Evolutionary conservation across 2,329 filamentous ascomycete genomes (phyloP).

Genomic region (Ophiognomonia clavigignenti-juglandacearum): DNA sequence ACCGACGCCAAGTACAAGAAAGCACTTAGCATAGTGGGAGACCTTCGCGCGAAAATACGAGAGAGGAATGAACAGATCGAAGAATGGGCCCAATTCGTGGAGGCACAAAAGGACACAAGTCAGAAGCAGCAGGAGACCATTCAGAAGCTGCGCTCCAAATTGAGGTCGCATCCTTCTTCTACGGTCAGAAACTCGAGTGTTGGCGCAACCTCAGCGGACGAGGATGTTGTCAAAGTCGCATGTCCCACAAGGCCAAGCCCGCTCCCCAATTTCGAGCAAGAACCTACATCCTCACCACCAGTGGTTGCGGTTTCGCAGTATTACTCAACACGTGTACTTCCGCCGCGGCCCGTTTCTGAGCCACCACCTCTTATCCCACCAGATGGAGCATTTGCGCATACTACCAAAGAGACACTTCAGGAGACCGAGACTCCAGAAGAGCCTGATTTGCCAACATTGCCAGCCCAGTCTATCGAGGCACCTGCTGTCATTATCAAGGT

Average conservation of each 20-base stretch:
- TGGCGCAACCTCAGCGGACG: neutral
- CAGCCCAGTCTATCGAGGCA: slow-evolving; percentile 9
- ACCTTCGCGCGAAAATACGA: slow-evolving; percentile 31
- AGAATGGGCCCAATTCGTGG: slow-evolving; percentile 41
- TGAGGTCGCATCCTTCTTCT: neutral
- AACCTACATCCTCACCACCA: neutral
- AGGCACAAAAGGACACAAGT: slow-evolving; percentile 37
- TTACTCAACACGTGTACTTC: neutral
- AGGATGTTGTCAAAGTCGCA: neutral
- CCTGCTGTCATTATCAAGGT: slow-evolving; percentile 32
- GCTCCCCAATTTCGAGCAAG: neutral
- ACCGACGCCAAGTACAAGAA: slow-evolving; percentile 36
- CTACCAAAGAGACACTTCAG: neutral
- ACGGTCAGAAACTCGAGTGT: neutral
- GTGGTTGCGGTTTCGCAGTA: neutral
- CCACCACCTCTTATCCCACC: neutral
- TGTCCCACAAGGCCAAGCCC: neutral
- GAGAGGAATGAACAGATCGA: slow-evolving; percentile 38
- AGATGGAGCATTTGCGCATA: neutral
- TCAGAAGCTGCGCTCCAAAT: slow-evolving; percentile 35
- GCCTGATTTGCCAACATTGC: slow-evolving; percentile 26
- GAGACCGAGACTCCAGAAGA: neutral
- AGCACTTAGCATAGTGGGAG: slow-evolving; percentile 36
- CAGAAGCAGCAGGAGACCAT: slow-evolving; percentile 38
- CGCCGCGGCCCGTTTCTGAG: neutral